These are phyloP conservation scores for Tephrocybe rancida DNA, from an alignment of 768 basidiomycete species.

Conservation along the genomic window DNA sequence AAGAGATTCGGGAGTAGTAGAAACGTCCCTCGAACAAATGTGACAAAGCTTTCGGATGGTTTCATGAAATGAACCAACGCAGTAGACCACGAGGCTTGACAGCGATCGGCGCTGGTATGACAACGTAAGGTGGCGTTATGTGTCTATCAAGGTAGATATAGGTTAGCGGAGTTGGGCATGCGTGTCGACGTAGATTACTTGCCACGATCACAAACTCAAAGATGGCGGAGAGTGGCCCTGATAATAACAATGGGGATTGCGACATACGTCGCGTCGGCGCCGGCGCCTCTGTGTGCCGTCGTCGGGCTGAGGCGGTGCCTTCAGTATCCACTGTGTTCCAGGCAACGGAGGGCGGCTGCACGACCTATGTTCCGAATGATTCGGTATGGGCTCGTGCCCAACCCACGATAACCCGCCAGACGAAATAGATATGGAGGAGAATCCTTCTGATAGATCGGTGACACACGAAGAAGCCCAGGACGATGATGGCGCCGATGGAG, in stretches of 20 bases:
- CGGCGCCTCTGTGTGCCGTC: not conserved
- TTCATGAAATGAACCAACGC: too few species aligned
- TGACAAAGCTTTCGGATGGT: too few species aligned
- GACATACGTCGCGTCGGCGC: not conserved
- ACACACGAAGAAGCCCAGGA: slow-evolving; percentile 5
- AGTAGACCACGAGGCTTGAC: too few species aligned
- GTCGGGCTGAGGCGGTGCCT: not conserved
- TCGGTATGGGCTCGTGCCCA: not conserved
- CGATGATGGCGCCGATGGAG: not conserved
- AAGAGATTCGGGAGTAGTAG: too few species aligned
- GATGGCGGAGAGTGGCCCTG: not conserved
- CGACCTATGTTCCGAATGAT: not conserved
- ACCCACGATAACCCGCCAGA: not conserved
- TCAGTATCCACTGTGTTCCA: not conserved
- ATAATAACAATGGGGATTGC: not conserved
- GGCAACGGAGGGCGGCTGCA: not conserved
- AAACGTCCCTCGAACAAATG: too few species aligned
- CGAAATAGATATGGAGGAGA: not conserved
- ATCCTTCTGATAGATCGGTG: not conserved
- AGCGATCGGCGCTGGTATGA: too few species aligned
- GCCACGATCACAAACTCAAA: too few species aligned
- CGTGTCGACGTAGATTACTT: too few species aligned
- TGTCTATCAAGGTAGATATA: too few species aligned
- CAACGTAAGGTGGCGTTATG: too few species aligned
- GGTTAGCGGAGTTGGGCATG: too few species aligned